Percentiles rank a stretch among this genome's conserved stretches.
These are phyloP conservation scores for Cryptococcus sp. DNA, from an alignment of 1,284 basidiomycete species.

Conservation along the genomic window DNA sequence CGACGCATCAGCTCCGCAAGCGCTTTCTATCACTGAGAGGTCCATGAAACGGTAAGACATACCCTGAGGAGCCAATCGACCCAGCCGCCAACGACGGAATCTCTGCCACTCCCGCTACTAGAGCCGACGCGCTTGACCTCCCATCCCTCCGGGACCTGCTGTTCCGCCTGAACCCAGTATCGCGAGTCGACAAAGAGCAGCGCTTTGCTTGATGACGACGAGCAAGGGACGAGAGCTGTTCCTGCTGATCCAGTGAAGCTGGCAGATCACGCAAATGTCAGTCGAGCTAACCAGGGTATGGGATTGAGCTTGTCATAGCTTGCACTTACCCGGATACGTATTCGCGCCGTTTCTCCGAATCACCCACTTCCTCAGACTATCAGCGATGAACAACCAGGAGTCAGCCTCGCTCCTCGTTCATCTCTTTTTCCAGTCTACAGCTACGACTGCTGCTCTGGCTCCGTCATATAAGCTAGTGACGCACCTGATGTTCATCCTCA, in stretches of 20 bases:
- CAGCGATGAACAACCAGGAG: background rate
- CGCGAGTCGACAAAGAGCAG: slow-evolving; percentile 78
- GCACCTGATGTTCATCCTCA: slow-evolving; percentile 76
- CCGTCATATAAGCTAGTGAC: slow-evolving; percentile 1
- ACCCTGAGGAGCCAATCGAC: slow-evolving; percentile 71
- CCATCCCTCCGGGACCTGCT: slow-evolving; percentile 79
- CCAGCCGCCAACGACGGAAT: slow-evolving; percentile 65
- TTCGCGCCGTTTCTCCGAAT: slow-evolving; percentile 75
- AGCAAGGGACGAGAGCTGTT: slow-evolving; percentile 70
- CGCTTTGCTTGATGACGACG: slow-evolving; percentile 59
- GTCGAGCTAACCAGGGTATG: background rate
- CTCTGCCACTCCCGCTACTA: slow-evolving; percentile 51
- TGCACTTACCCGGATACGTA: slow-evolving; percentile 74
- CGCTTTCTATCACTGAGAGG: background rate
- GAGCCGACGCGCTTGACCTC: slow-evolving; percentile 68
- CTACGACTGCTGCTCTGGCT: background rate
- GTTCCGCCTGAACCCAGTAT: slow-evolving; percentile 82
- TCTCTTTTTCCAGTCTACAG: too few relatives aligned
- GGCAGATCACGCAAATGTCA: background rate
- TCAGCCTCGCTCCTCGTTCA: background rate
- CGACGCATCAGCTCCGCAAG: slow-evolving; percentile 1
- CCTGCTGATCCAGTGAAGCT: slow-evolving; percentile 88
- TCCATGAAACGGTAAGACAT: slow-evolving; percentile 6
- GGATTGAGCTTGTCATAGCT: background rate
- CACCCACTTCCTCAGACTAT: slow-evolving; percentile 76